These are phyloP conservation scores for Cucumis melo DNA, from an alignment of 306 rosid species.

Conservation along the genomic window DNA sequence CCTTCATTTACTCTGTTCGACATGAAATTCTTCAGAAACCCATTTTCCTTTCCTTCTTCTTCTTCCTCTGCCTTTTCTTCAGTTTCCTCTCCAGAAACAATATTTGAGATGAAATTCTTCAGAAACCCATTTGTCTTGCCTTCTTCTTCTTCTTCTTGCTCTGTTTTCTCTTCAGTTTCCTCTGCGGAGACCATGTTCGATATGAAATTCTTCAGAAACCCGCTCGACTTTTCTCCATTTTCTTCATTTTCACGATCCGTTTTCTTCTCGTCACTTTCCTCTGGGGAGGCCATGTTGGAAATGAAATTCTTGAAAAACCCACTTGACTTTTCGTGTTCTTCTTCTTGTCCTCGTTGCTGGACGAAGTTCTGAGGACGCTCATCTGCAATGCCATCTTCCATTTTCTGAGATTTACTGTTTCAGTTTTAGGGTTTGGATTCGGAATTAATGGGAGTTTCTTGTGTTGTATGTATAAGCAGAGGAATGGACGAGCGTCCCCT, in stretches of 20 bases:
- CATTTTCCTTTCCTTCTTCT: not conserved
- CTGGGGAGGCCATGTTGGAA: not conserved
- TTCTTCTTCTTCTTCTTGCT: not conserved
- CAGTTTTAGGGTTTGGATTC: not conserved
- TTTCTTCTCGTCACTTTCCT: not conserved
- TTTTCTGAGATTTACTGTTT: not conserved
- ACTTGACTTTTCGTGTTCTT: not conserved
- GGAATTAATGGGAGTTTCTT: not conserved
- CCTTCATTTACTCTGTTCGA: not conserved
- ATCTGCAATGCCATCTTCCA: not conserved
- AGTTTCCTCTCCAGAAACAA: not conserved
- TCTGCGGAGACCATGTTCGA: not conserved
- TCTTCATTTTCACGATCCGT: not conserved
- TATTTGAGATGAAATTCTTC: slow-evolving; percentile 1
- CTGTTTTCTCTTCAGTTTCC: not conserved
- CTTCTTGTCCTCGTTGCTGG: not conserved
- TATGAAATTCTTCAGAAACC: slow-evolving; percentile 7
- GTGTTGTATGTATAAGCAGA: not conserved
- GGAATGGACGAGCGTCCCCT: not conserved
- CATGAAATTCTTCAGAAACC: slow-evolving; percentile 8
- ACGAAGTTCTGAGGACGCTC: not conserved
- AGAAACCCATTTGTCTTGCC: slow-evolving; percentile 4
- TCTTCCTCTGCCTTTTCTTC: not conserved
- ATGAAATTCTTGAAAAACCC: slow-evolving; percentile 11
- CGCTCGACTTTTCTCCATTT: not conserved